Conservation (phyloP, 2,329 filamentous ascomycete genomes). For the Lasiodiplodia gonubiensis region DNA sequence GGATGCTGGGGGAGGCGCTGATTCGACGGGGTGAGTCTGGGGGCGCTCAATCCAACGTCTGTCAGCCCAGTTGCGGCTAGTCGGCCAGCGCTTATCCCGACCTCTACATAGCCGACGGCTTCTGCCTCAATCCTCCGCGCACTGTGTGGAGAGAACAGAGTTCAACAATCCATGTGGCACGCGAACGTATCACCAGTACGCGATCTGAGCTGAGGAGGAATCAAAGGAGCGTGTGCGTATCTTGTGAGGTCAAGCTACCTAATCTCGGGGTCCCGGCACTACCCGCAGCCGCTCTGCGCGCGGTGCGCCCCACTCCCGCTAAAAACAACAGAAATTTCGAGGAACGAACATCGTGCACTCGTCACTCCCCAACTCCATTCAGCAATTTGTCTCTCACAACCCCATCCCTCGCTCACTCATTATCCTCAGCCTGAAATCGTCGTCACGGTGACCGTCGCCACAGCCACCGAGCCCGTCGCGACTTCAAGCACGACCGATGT, state of each 20-base stretch:
- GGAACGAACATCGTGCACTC: background rate
- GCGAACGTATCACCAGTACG: background rate
- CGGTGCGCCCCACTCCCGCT: background rate
- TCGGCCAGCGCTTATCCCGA: background rate
- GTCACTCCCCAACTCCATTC: background rate
- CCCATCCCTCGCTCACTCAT: background rate
- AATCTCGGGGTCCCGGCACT: background rate
- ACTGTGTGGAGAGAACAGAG: background rate
- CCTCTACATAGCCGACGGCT: conserved; percentile 8
- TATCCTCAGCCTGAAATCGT: no score
- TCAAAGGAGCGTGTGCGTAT: background rate
- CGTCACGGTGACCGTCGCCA: no score
- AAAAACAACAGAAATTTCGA: conserved; percentile 9
- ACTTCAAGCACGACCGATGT: no score
- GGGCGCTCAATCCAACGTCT: background rate
- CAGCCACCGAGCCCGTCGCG: no score
- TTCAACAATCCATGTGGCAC: background rate
- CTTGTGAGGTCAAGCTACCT: conserved; percentile 1
- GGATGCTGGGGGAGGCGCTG: background rate
- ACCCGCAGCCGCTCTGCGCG: background rate
- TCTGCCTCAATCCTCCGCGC: background rate
- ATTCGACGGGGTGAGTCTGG: background rate
- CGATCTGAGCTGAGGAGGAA: background rate
- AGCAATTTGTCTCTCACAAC: background rate
- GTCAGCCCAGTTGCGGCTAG: background rate